Evolutionary conservation across 441 rosid species (phyloP).

Genomic region (Arabidopsis hybrid): DNA sequence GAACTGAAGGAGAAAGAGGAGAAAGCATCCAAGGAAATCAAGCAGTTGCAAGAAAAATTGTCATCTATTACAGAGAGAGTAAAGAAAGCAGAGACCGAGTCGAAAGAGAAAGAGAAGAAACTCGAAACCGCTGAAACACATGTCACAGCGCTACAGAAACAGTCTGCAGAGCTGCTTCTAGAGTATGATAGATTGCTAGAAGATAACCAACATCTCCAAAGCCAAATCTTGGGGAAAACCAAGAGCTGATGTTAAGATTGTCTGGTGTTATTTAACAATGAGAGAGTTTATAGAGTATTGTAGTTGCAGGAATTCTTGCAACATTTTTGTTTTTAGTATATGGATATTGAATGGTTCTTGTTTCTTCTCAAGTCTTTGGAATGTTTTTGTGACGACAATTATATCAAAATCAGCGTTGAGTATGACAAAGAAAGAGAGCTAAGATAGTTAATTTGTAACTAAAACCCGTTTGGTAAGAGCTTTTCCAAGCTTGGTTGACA

Average conservation of each 20-base stretch:
- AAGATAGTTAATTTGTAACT: background rate
- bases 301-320: conserved; percentile 25
- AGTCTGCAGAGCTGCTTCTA: conserved; percentile 82
- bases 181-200: conserved; percentile 91
- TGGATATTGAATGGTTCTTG: conserved; percentile 2
- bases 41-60: conserved; percentile 62
- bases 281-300: conserved; percentile 7
- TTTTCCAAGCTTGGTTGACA: no score
- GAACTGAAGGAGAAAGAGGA: conserved; percentile 75
- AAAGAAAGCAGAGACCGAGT: conserved; percentile 67
- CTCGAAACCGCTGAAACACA: conserved; percentile 86
- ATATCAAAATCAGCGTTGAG: conserved; percentile 4
- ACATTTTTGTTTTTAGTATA: conserved; percentile 23
- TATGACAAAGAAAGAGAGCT: conserved; percentile 6
- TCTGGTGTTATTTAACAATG: conserved; percentile 11
- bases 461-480: no score
- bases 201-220: conserved; percentile 92
- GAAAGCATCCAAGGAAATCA: conserved; percentile 65
- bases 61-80: conserved; percentile 56
- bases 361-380: background rate
- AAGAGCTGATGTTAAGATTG: conserved; percentile 33
- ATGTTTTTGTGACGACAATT: background rate
- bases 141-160: conserved; percentile 82
- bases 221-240: conserved; percentile 57
- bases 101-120: conserved; percentile 71